These are phyloP conservation scores for Pseudomicrostroma phylloplanum DNA, from an alignment of 1,284 basidiomycete species.

Conservation along the genomic window DNA sequence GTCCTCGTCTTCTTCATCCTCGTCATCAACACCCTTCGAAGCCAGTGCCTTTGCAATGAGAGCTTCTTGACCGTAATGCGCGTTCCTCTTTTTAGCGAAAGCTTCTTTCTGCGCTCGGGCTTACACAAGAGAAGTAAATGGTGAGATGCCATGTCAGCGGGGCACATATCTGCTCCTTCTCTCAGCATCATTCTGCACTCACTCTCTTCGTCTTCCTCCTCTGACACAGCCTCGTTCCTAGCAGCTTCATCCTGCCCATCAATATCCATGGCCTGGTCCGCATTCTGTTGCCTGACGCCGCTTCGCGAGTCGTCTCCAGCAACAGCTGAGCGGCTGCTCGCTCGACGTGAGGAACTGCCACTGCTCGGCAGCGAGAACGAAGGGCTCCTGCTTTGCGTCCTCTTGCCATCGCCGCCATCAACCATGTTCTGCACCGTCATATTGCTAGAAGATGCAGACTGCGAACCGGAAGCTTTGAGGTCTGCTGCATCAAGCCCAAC, in stretches of 20 bases:
- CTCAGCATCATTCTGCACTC: constrained; percentile 10
- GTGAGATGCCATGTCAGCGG: not conserved
- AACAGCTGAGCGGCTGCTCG: constrained; percentile 30
- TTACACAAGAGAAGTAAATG: constrained; percentile 10
- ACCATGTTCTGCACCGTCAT: not conserved
- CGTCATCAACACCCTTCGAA: constrained; percentile 29
- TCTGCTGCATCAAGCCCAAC: constrained; percentile 33
- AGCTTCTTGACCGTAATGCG: constrained; percentile 49
- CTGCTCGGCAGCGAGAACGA: constrained; percentile 35
- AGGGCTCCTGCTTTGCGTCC: constrained; percentile 16
- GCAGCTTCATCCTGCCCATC: constrained; percentile 19
- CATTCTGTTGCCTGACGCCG: constrained; percentile 26
- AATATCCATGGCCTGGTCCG: constrained; percentile 12
- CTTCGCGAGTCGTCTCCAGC: constrained; percentile 25
- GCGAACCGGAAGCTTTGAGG: constrained; percentile 14
- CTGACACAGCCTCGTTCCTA: constrained; percentile 18
- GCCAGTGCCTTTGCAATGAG: constrained; percentile 38
- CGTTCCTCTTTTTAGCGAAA: constrained; percentile 44
- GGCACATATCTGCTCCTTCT: not conserved
- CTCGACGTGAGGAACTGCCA: constrained; percentile 25
- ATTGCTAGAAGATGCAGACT: not conserved
- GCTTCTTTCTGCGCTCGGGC: constrained; percentile 40
- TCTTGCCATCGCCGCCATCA: not conserved
- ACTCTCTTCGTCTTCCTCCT: constrained; percentile 37
- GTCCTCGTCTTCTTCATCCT: constrained; percentile 39